These are phyloP conservation scores for Penicillium sp. DNA, from an alignment of 2,329 filamentous ascomycete genomes.

Conservation along the genomic window DNA sequence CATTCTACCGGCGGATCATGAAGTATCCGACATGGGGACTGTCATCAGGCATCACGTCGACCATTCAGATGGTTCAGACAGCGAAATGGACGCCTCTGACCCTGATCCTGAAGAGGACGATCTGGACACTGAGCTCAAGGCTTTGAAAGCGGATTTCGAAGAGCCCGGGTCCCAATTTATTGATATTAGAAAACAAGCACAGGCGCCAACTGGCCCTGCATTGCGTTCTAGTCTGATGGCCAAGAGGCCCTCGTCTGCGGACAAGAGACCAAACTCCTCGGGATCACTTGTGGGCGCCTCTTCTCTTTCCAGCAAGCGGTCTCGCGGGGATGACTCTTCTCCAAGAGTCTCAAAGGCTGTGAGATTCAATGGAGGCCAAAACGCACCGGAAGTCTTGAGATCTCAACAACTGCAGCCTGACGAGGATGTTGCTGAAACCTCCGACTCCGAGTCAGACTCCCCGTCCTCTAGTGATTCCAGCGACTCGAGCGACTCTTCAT, in stretches of 20 bases:
- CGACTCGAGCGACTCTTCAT: slow-evolving; percentile 33
- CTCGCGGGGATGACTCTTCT: slow-evolving; percentile 21
- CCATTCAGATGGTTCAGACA: slow-evolving; percentile 30
- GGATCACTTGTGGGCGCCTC: slow-evolving; percentile 19
- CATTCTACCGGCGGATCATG: slow-evolving; percentile 23
- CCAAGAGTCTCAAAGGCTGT: slow-evolving; percentile 35
- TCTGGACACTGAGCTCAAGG: slow-evolving; percentile 46
- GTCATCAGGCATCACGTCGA: slow-evolving; percentile 36
- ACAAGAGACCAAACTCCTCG: slow-evolving; percentile 4
- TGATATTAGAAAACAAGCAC: slow-evolving; percentile 17
- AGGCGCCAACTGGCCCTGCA: slow-evolving; percentile 4
- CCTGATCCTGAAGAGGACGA: slow-evolving; percentile 39
- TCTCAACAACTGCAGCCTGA: slow-evolving; percentile 4
- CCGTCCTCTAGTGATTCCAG: slow-evolving; percentile 10
- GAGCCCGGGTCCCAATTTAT: slow-evolving; percentile 19
- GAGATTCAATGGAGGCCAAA: slow-evolving; percentile 28
- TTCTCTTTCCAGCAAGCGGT: slow-evolving; percentile 21
- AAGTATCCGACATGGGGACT: slow-evolving; percentile 34
- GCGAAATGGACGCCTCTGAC: slow-evolving; percentile 25
- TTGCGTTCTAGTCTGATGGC: slow-evolving; percentile 19
- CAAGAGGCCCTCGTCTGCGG: slow-evolving; percentile 20
- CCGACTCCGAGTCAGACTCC: slow-evolving; percentile 17
- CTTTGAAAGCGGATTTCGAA: slow-evolving; percentile 44
- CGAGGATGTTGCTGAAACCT: slow-evolving; percentile 7
- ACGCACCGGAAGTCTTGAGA: neutral